Base-by-base conservation (phyloP, 2,329 filamentous ascomycete genomes). In the Colletotrichum phormii region DNA sequence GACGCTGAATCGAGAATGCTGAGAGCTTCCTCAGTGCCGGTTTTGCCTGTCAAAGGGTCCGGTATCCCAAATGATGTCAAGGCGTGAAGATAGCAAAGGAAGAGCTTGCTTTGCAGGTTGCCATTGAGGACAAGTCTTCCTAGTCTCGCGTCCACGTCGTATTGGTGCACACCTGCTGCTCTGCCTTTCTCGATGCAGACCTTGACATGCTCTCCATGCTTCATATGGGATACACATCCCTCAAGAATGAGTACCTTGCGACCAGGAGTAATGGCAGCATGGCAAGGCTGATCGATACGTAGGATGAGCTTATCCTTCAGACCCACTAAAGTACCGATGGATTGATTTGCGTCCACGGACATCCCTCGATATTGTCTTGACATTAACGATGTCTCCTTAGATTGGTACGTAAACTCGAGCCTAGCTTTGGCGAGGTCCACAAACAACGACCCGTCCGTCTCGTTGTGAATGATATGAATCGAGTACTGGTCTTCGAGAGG, bases 21-120 rank as follows among this genome's bases (percentile, higher is more conserved):
- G 0, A 91, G 75, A 0, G 89, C 87, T 58, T 87, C 78, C 74
- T 92, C 89, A 0, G 88, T 89, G 0, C 90, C 90, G 0, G 88
- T 91, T 5, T 79, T 78, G 0, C 76, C 59, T 0, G 85, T 88
- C 0, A 91, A 80, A 0, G 79, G 79, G 74, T 91, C 89, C 0
- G 86, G 85, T 0, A 89, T 78, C 31, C 83, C 88, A 61, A 84
- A 83, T 0, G 89, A 88, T 0, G 89, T 91, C 0, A 90, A 68
- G 0, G 86, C 88, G 73, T 92, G 89, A 0, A 92, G 77, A 33
- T 87, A 87, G 9, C 81, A 81, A 0, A 89, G 79, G 22, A 85
- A 83, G 0, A 93, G 79, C 64, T 87, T 89, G 77, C 87, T 89
- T 12, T 85, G 82, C 0, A 90, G 59, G 13, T 80, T 86, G 0